Conservation (phyloP, 2,329 filamentous ascomycete species). For the Aspergillus fischeri region DNA sequence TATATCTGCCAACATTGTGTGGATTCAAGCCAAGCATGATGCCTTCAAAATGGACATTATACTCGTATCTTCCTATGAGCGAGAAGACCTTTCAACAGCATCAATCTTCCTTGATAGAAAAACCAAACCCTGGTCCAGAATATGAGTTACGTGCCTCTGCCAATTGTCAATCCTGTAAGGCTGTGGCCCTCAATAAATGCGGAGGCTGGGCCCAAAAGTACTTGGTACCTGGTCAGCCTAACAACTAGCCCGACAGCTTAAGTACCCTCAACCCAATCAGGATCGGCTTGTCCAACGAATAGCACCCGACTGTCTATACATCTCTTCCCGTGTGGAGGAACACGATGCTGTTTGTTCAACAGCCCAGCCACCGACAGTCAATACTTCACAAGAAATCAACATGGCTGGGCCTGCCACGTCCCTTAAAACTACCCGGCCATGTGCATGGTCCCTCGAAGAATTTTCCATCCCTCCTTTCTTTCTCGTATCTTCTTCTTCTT, state of each 20-base stretch:
- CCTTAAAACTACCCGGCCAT: constrained; percentile 7
- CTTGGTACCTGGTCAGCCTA: constrained; percentile 3
- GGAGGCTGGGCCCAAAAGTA: constrained; percentile 9
- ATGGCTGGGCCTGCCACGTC: constrained; percentile 15
- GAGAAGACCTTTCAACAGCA: neutral
- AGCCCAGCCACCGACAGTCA: constrained; percentile 7
- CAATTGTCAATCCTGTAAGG: constrained; percentile 8
- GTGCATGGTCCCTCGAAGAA: neutral
- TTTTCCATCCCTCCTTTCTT: constrained; percentile 1
- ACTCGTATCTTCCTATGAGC: neutral
- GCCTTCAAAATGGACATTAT: neutral
- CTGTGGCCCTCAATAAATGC: constrained; percentile 1
- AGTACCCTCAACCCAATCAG: constrained; percentile 12
- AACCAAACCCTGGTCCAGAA: neutral
- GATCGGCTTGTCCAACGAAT: neutral
- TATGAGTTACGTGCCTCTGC: neutral
- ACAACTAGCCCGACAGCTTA: constrained; percentile 11
- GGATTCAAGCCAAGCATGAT: no score
- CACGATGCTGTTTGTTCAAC: neutral
- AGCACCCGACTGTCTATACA: no score
- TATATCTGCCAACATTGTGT: no score
- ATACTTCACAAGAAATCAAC: constrained; percentile 10
- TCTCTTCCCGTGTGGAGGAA: no score
- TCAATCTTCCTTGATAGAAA: neutral
- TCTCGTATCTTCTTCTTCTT: neutral